phyloP scores from a whole-genome alignment of 2,329 filamentous ascomycete species.

The Aspergillus floridensis region DNA sequence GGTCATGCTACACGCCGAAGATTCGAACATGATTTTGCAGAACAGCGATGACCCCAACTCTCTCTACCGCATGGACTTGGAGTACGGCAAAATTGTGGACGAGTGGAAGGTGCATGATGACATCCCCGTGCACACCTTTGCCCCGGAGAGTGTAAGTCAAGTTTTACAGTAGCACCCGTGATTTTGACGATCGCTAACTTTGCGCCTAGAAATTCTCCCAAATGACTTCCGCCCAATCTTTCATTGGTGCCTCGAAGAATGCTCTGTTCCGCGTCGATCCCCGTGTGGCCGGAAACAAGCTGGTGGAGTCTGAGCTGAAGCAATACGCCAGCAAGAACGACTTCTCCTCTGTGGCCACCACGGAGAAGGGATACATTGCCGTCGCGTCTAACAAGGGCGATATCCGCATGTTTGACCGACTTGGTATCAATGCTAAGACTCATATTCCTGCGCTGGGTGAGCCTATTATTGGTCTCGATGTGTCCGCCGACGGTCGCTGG shows the following conservation, averaged over 20 bases:
- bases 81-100: constrained; percentile 96
- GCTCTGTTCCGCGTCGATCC: constrained; percentile 93
- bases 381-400: constrained; percentile 98
- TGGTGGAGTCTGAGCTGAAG: constrained; percentile 89
- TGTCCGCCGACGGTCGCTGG: constrained; percentile 94
- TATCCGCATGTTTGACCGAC: constrained; percentile 90
- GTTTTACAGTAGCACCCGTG: not conserved
- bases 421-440: constrained; percentile 97
- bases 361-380: constrained; percentile 93
- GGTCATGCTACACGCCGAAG: constrained; percentile 91
- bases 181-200: constrained; percentile 25
- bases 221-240: constrained; percentile 93
- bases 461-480: constrained; percentile 89
- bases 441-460: constrained; percentile 94
- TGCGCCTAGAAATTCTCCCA: constrained; percentile 78
- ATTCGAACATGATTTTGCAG: constrained; percentile 85
- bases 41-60: constrained; percentile 80
- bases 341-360: constrained; percentile 91
- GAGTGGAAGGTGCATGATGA: constrained; percentile 99
- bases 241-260: constrained; percentile 89
- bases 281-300: constrained; percentile 82
- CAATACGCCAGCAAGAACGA: constrained; percentile 97
- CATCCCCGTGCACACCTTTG: constrained; percentile 87
- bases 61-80: constrained; percentile 94
- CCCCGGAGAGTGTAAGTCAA: constrained; percentile 70